Evolutionary conservation across 1,284 basidiomycete species (phyloP), one percentile per base, ranked within the genome.

Genomic region (Neotropicomus parvogracilis): DNA sequence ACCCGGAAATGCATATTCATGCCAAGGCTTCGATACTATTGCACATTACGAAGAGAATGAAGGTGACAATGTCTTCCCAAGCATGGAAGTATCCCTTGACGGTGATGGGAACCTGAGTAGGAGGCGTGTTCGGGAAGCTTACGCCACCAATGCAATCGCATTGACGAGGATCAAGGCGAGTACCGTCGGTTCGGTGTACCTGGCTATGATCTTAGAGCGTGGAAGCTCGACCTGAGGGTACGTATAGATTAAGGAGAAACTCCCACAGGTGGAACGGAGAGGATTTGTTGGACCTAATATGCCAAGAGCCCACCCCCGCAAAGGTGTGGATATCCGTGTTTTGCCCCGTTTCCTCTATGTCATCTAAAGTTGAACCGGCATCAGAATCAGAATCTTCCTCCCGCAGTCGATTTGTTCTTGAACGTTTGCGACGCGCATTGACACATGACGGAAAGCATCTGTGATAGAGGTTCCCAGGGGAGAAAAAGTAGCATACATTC

Each of bases 1-100:
- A 80, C 14, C 95, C 95, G 11, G 91, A 93, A 21, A 95, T 89
- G 59, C 91, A 81, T 64, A 97, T 94, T 19, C 95, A 85, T 34
- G 91, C 91, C 52, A 90, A 74, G 46, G 90, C 83, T 72, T 99
- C 95, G 33, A 97, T 51, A 5, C 91, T 92, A 54, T 29, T 13
- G 29, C 34, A 2, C 5, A 40, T 42, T 55, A 83, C 70, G 68
- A 98, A 98, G 48, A 98, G 71, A 28, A 62, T 78, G 63, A 98
- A 90, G 16, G 98, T 72, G 17, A 78, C 83, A 60, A 82, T 85
- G 67, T 98, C 94, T 59, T 93, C 88, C 91, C 94, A 95, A 12
- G 70, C 60, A 50, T 86, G 83, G 69, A 97, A 97, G 70, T 89
- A 97, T 6, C 90, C 91, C 29, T 68, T 67, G 50, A 57, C 68